Evolutionary conservation across 2,329 filamentous ascomycete genomes (phyloP), one percentile per base, ranked within the genome.

Genomic region (Talaromyces sp.): DNA sequence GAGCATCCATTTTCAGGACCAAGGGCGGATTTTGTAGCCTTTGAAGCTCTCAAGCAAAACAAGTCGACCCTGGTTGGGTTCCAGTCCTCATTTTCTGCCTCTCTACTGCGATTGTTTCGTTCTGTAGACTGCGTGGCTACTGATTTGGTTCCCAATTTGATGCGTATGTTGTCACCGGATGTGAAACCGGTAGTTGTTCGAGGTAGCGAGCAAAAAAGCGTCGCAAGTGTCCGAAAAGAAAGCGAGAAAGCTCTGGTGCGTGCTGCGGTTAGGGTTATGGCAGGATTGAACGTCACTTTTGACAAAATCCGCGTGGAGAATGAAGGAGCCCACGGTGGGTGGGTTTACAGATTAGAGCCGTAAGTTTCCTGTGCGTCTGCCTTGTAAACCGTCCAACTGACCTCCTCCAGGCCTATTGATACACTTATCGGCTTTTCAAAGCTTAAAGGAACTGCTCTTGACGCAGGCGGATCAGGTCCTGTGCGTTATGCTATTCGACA

Each of bases 341-440:
- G 87, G 83, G 88, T 96, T 9, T 97, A 96, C 74, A 86, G 94
- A 57, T 92, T 99, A 90, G 93, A 97, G 70, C 94, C 94, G 83
- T 92, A 79, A 82, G 88, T 87, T 21, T 62, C 2, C 17, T 27
- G 48, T 86, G 83, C 10, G 38, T 1, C 9, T 46, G 5, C 19
- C 11, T 38, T 55, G 27, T 17, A 21, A 52, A 17, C 26, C 52
- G 81, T 85, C 60, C 46, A 58, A 32, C 41, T 46, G 12, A 57
- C 27, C 26, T 60, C 57, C 32, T 60, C 35, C 62, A 84, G 81
- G 59, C 80, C 85, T 0, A 81, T 99, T n/a, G 94, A 99, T 74
- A 80, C 83, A 9, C 81, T 97, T 0, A 82, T 88, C 0, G 83
- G 83, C 0, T 97, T 90, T 67, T 72, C 73, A 10, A 77, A 76